These are phyloP conservation scores for Cryphonectria naterciae DNA, from an alignment of 2,329 filamentous ascomycete genomes.

Conservation along the genomic window DNA sequence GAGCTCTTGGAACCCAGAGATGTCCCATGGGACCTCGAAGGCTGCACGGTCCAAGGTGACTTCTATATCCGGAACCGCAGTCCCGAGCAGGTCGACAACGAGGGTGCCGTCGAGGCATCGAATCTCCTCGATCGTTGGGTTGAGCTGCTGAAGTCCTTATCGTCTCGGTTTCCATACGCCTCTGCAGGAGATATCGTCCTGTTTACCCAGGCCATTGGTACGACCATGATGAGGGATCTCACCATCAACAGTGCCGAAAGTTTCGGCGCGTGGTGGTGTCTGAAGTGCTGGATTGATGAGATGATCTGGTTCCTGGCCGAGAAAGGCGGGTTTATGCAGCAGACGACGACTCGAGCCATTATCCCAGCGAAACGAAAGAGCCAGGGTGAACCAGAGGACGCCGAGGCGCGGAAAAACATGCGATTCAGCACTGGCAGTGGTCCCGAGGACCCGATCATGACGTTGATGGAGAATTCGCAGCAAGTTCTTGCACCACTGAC, in stretches of 20 bases:
- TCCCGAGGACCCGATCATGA: slow-evolving; percentile 49
- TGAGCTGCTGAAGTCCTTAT: slow-evolving; percentile 70
- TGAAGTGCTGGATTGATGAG: slow-evolving; percentile 94
- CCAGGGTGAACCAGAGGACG: slow-evolving; percentile 1
- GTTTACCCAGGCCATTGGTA: slow-evolving; percentile 76
- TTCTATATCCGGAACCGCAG: slow-evolving; percentile 53
- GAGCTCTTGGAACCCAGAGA: slow-evolving; percentile 70
- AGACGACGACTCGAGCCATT: slow-evolving; percentile 47
- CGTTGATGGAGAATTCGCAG: slow-evolving; percentile 52
- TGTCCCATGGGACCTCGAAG: slow-evolving; percentile 68
- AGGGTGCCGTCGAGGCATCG: slow-evolving; percentile 50
- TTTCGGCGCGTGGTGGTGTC: slow-evolving; percentile 93
- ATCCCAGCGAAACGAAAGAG: slow-evolving; percentile 31
- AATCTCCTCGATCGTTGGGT: slow-evolving; percentile 82
- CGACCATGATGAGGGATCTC: slow-evolving; percentile 78
- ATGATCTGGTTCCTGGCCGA: slow-evolving; percentile 90
- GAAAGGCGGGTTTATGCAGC: slow-evolving; percentile 83
- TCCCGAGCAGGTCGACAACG: slow-evolving; percentile 43
- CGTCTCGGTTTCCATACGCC: slow-evolving; percentile 73
- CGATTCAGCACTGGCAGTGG: slow-evolving; percentile 47
- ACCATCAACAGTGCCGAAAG: slow-evolving; percentile 78
- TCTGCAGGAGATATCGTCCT: slow-evolving; percentile 74
- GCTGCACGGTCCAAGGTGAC: slow-evolving; percentile 63
- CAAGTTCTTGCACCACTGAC: slow-evolving; percentile 56
- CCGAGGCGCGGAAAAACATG: slow-evolving; percentile 30